A percentile compares a stretch with the other conserved stretches of the same genome.
These are phyloP conservation scores for Euphorbia lathyris DNA, from an alignment of 345 rosid genomes.

Conservation along the genomic window DNA sequence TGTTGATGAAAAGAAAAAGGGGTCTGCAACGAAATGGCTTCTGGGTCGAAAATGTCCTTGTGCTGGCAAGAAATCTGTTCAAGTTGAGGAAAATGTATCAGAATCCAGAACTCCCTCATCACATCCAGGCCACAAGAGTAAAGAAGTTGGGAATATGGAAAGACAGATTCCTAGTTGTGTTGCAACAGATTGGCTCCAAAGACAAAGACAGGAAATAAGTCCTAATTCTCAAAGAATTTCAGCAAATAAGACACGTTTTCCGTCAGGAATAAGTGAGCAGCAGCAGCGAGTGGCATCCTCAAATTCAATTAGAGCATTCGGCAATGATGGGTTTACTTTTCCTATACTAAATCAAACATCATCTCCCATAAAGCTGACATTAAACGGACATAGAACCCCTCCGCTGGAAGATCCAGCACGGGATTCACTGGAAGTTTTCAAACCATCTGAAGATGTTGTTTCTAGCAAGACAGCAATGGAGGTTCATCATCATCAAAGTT, in stretches of 20 bases:
- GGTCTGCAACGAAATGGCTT: slow-evolving; percentile 42
- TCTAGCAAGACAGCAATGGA: slow-evolving; percentile 19
- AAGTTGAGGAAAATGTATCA: slow-evolving; percentile 45
- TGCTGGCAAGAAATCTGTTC: slow-evolving; percentile 55
- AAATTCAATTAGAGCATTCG: slow-evolving; percentile 19
- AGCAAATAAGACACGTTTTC: slow-evolving; percentile 23
- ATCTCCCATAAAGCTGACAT: slow-evolving; percentile 15
- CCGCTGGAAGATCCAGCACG: slow-evolving; percentile 42
- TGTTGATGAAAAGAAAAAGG: slow-evolving; percentile 20
- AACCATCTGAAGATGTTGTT: slow-evolving; percentile 21
- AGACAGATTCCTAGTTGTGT: slow-evolving; percentile 5
- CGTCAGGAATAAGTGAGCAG: slow-evolving; percentile 16
- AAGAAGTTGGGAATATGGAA: not conserved
- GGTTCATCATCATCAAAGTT: too few relatives aligned
- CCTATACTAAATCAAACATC: slow-evolving; percentile 38
- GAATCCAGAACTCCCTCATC: slow-evolving; percentile 34
- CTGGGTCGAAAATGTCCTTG: slow-evolving; percentile 68
- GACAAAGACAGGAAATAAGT: slow-evolving; percentile 14
- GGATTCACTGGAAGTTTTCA: slow-evolving; percentile 57
- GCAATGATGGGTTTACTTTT: slow-evolving; percentile 40
- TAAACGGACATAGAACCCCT: slow-evolving; percentile 13
- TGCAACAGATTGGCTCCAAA: slow-evolving; percentile 23
- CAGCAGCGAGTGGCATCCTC: slow-evolving; percentile 28
- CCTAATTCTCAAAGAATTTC: slow-evolving; percentile 14
- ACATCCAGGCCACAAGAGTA: not conserved